Evolutionary conservation across 2,329 filamentous ascomycete species (phyloP), one percentile per base, ranked within the genome.

Genomic region (Pseudonectria buxi): DNA sequence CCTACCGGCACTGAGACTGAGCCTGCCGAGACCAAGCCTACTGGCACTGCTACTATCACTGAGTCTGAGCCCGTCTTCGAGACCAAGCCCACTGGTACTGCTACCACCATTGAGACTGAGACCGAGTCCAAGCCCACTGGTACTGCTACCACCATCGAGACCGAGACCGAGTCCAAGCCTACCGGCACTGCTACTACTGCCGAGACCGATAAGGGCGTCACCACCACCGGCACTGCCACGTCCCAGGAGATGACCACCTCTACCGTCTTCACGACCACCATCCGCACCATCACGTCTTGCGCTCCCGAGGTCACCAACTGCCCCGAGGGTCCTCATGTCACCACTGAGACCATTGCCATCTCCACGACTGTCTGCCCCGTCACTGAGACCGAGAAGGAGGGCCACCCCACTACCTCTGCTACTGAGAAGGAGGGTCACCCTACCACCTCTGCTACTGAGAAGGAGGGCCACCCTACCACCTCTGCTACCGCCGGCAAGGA

Each of bases 301-400:
- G 37, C 45, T n/a, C 30, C 37, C 15, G 42, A 37, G 15, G 41
- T 40, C 12, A 43, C 50, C 15, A 39, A 47, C 35, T 57, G 54
- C 45, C 55, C 51, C 13, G 39, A 35, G 28, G 40, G 45, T 22
- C 45, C 44, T 37, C 45, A 49, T 18, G 55, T 52, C 36, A 51
- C 52, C 33, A 59, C 53, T 7, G 46, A 56, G 44, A 58, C 58
- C n/a, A 41, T 53, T 18, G 46, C 57, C 14, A 35, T 57, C 31
- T 64, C 58, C 26, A 68, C 63, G 28, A 68, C 65, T 5, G 52
- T 67, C 36, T 67, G 64, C 58, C 65, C 66, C 10, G 57, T 68
- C 33, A 56, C 53, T 13, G 44, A 49, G 44, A 22, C 30, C 35
- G 33, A 14, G 32, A 29, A 35, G 34, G 32, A 6, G 12, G 4